Base-by-base conservation (phyloP, 192 early-diverging fungal species). In the Haplosporangium gracile region DNA sequence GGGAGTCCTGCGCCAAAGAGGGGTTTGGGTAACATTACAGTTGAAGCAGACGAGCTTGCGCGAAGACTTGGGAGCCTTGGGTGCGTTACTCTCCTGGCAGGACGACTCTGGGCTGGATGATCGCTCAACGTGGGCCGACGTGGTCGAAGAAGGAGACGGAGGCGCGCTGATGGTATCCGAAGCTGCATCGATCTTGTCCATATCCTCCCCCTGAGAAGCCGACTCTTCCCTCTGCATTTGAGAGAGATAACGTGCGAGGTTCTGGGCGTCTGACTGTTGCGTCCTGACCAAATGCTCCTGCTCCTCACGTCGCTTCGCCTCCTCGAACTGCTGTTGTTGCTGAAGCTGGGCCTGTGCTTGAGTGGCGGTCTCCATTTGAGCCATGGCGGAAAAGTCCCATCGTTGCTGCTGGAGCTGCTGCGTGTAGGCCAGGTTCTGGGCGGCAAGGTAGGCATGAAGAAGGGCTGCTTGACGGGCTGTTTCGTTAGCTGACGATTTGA, bases 1-100 rank as follows among this genome's bases (percentile, higher is more conserved):
- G 8, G 93, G 91, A 8, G 95, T 96, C 49, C 95, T 88, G 38
- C 95, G 88, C 96, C 96, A 97, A 11, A 97, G 89, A 29, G 95
- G 95, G 0, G 96, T 96, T 83, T 92, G 90, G 51, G 90, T 94
- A 7, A 95, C 94, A 57, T 91, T 92, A 84, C 96, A 97, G 72
- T 97, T 95, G 89, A 91, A 93, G 80, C 96, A 97, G 42, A 89
- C 86, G 15, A 92, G 72, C 68, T 91, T 87, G 38, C 90, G 88
- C n/a, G 88, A 88, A 47, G 88, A 78, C 72, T 90, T 88, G 72
- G 36, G 26, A 20, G 38, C 53, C 39, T 76, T 76, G 38, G 55
- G 13, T n/a, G 36, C 29, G 57, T 63, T 68, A 60, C 20, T 38
- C 5, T 55, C 65, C 42, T 53, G 45, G 7, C 49, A 45, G 36